Evolutionary conservation across 192 early-diverging fungal species (phyloP), one percentile per base, ranked within the genome.

Genomic region (Entomortierella chlamydospora): DNA sequence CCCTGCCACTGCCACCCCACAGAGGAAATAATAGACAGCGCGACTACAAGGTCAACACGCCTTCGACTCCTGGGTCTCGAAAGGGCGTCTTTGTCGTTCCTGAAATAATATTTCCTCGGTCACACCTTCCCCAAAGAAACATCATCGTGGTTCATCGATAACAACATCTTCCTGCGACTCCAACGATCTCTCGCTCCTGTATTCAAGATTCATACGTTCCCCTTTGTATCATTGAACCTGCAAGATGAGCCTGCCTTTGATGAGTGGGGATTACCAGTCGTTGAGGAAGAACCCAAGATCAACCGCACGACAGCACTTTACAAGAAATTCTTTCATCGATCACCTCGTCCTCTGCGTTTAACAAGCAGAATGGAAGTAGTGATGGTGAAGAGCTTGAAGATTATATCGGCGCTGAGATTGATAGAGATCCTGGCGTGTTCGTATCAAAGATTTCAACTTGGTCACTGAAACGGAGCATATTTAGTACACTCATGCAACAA

Each of bases 101-200:
- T 17, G 73, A 77, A 2, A 77, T 77, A 20, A 29, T 1, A 77
- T 68, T 45, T 58, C 30, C 6, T 28, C 50, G 0, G 60, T 66
- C 7, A 77, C 73, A 15, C 73, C 73, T 4, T 68, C 73, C 4
- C 65, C 73, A 30, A 53, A 51, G 25, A 61, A 25, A 18, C 70
- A 64, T 51, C 62, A 43, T 41, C 70, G 55, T 28, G 26, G 50
- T 9, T 60, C 57, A 28, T 73, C 72, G 1, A 47, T 56, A 1
- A 37, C 23, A 23, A 31, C 23, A 34, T n/a, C n/a, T n/a, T n/a
- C n/a, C n/a, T n/a, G n/a, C n/a, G 55, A 22, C 34, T 29, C 25
- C 33, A 56, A 62, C 22, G 43, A 17, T 9, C 55, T 26, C 0
- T 20, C 49, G 9, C 41, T 70, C 18, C 25, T 57, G 7, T 59